Base-by-base conservation (phyloP, 2,329 filamentous ascomycete genomes). In the Exophiala lecanii-corni region DNA sequence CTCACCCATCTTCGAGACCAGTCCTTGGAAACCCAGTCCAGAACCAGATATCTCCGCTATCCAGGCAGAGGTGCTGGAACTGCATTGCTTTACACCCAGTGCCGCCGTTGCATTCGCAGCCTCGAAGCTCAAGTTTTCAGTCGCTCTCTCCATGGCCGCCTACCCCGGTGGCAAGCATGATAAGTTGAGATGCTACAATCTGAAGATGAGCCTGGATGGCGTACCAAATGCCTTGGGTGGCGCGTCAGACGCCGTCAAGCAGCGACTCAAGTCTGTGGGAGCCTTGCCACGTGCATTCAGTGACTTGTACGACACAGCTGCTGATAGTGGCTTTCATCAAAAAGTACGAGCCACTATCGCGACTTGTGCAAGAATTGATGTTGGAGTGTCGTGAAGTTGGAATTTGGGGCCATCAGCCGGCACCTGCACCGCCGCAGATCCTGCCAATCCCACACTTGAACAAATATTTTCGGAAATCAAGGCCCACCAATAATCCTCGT, bases 141-240 rank as follows among this genome's bases (percentile, higher is more conserved):
- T 51, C 25, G 42, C 45, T 13, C 45, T 45, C 23, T 46, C 49
- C n/a, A 46, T 45, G 9, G 39, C 48, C n/a, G 36, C 40, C 31
- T 51, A 51, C 23, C 45, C 49, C 1, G 42, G 42, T 19, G 20
- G 30, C 39, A 51, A 51, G 36, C 45, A 49, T 25, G 49, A 51
- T 37, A 51, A 51, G 34, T 28, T 51, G 32, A 51, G 47, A 31
- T 51, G 49, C 20, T 51, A 51, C 37, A 51, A 51, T 26, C 43
- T 51, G 2, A 46, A 43, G 25, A 51, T 51, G n/a, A 38, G 49
- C 19, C 39, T 28, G 34, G 49, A 51, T 20, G 49, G 49, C 12
- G 31, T 49, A 12, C 42, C 30, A 25, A 49, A 49, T 12, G 42
- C 45, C 5, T 32, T 51, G 12, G 49, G 49, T 12, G 41, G 41